Evolutionary conservation across 169 alveolate genomes (phyloP), one percentile per base, ranked within the genome.

Genomic region (Eimeria maxima): DNA sequence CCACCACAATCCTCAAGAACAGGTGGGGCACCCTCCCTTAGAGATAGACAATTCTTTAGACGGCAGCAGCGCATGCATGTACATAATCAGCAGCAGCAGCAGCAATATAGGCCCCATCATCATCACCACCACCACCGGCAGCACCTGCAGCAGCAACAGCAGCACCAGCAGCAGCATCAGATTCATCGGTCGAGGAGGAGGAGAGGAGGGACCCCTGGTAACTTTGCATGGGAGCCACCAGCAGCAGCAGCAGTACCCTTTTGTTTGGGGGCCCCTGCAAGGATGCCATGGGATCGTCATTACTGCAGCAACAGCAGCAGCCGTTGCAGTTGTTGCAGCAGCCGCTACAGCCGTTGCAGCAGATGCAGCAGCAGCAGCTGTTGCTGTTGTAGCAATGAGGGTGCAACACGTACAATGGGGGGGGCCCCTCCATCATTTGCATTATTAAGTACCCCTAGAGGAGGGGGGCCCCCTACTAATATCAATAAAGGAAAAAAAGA

Each of bases 291-390:
- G 10, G 60, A 29, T 29, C 16, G 22, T 42, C 63, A 55, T 74
- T n/a, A 27, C 47, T 13, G 8, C 87, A 44, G 33, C 87, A 45
- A n/a, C 63, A 42, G 47, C 22, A 42, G 10, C 38, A 33, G 38
- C 38, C 38, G 38, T 33, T 33, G 38, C 38, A 33, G 38, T 1
- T 20, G 60, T 3, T 57, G 38, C 67, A n/a, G 89, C 13, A 44
- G 65, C 89, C 42, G 65, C 69, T 45, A 69, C 89, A 80, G 89
- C 89, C 42, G 65, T 65, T 45, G 89, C 89, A 80, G 89, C 89
- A 42, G 89, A 33, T 16, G 89, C 69, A 65, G 38, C 38, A 33
- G 38, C 38, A 33, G 89, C 47, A 80, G 89, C 89, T 80, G 89
- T 65, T 47, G 89, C 69, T 80, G 89, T 44, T 53, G 63, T 2